Conservation (phyloP, 192 early-diverging fungal species). For the Radiomyces spectabilis region DNA sequence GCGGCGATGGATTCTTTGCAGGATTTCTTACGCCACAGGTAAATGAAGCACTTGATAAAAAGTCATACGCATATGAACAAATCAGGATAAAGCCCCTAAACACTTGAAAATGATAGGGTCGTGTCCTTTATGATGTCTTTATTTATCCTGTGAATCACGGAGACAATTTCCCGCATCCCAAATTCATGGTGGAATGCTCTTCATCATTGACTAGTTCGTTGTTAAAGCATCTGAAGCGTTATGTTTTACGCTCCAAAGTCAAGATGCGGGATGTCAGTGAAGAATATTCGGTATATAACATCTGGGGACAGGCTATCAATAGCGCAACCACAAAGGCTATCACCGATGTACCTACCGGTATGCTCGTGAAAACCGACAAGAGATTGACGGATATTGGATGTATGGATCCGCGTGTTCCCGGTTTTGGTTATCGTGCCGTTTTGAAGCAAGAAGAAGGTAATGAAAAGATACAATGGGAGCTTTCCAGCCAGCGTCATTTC, state of each 20-base stretch:
- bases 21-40: slow-evolving; percentile 78
- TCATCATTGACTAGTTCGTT: slow-evolving; percentile 42
- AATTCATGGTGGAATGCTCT: slow-evolving; percentile 74
- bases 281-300: slow-evolving; percentile 59
- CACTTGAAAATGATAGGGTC: slow-evolving; percentile 47
- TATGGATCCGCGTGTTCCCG: slow-evolving; percentile 26
- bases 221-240: slow-evolving; percentile 63
- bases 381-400: slow-evolving; percentile 30
- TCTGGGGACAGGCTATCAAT: slow-evolving; percentile 54
- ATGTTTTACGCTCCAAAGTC: slow-evolving; percentile 73
- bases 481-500: no score
- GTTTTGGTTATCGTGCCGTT: slow-evolving; percentile 20
- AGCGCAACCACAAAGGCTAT: no score
- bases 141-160: slow-evolving; percentile 67
- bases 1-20: slow-evolving; percentile 71
- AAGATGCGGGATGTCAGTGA: slow-evolving; percentile 56
- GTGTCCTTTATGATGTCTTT: slow-evolving; percentile 85
- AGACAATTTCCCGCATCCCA: slow-evolving; percentile 54
- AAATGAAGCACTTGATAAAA: not conserved
- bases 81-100: no score
- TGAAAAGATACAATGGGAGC: not conserved
- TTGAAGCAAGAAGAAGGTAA: not conserved
- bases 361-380: slow-evolving; percentile 26
- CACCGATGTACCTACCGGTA: slow-evolving; percentile 26
- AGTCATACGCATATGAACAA: not conserved